Conservation (phyloP, 1,139 yeast genomes). For the Diutina catenulata region DNA sequence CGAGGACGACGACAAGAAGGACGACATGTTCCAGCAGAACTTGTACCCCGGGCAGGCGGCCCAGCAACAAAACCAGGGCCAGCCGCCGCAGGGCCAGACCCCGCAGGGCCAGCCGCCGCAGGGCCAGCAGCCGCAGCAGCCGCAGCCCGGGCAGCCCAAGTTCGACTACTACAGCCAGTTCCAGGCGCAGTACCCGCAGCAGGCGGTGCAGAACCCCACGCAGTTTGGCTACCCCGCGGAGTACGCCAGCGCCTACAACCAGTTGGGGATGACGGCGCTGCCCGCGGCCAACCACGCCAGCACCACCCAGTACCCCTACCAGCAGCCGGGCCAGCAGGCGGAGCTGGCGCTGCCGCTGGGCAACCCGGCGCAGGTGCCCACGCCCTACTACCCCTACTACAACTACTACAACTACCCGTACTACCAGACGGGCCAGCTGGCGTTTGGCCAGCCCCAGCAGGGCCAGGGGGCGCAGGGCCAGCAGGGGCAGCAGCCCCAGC, state of each 20-base stretch:
- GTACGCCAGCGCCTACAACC: conserved; percentile 1
- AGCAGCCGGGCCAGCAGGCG: conserved; percentile 1
- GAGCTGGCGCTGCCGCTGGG: conserved; percentile 1
- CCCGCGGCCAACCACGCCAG: not conserved
- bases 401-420: conserved; percentile 1
- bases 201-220: conserved; percentile 11
- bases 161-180: conserved; percentile 26
- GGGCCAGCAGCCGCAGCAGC: conserved; percentile 9
- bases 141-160: conserved; percentile 6
- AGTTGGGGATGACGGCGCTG: conserved; percentile 2
- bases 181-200: conserved; percentile 32
- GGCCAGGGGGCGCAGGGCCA: not conserved
- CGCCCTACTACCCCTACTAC: conserved; percentile 2
- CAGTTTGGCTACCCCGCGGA: conserved; percentile 1
- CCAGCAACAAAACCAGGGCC: conserved; percentile 8
- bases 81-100: conserved; percentile 12
- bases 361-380: conserved; percentile 5
- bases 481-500: not conserved
- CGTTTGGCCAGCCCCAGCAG: not conserved
- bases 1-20: conserved; percentile 5
- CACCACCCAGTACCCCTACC: not conserved
- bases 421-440: not conserved
- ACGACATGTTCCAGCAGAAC: too few species aligned
- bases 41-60: conserved; percentile 10
- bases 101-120: conserved; percentile 12